Evolutionary conservation across 1,284 basidiomycete genomes (phyloP).

Genomic region (Irpex sp.): DNA sequence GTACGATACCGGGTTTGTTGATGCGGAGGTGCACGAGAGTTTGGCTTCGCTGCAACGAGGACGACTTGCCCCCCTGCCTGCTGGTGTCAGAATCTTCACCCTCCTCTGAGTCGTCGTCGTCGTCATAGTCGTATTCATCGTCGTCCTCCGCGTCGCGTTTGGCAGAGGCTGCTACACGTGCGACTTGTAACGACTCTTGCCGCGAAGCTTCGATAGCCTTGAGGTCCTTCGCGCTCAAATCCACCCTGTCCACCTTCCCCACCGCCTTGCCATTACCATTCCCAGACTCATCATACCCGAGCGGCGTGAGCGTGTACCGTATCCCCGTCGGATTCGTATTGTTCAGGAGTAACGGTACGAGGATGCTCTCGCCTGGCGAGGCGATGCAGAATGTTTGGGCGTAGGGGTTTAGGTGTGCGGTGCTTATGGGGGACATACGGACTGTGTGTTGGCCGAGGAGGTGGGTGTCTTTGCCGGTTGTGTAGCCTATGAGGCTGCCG

Average conservation of each 20-base stretch:
- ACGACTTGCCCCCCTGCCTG: conserved; percentile 25
- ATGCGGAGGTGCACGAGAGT: conserved; percentile 69
- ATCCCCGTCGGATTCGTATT: conserved; percentile 79
- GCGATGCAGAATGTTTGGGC: conserved; percentile 67
- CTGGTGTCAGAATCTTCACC: conserved; percentile 7
- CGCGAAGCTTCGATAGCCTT: conserved; percentile 59
- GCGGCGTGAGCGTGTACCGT: conserved; percentile 71
- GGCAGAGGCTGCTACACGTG: conserved; percentile 31
- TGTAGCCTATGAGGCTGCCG: conserved; percentile 34
- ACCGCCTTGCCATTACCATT: conserved; percentile 13
- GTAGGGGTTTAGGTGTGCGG: conserved; percentile 76
- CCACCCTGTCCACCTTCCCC: conserved; percentile 46
- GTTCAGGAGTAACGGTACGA: conserved; percentile 83
- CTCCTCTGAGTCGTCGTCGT: conserved; percentile 37
- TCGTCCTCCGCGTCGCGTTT: conserved; percentile 33
- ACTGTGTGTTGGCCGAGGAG: conserved; percentile 88
- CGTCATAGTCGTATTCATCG: conserved; percentile 56
- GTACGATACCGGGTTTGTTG: conserved; percentile 64
- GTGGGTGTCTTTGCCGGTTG: conserved; percentile 44
- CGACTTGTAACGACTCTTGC: conserved; percentile 43
- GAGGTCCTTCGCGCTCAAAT: conserved; percentile 59
- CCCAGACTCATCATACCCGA: conserved; percentile 45
- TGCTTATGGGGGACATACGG: conserved; percentile 85
- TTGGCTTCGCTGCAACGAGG: conserved; percentile 61
- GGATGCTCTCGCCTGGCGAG: conserved; percentile 46